Conservation (phyloP, 805 yeast species). For the Saccharomycopsis lassenensis region DNA sequence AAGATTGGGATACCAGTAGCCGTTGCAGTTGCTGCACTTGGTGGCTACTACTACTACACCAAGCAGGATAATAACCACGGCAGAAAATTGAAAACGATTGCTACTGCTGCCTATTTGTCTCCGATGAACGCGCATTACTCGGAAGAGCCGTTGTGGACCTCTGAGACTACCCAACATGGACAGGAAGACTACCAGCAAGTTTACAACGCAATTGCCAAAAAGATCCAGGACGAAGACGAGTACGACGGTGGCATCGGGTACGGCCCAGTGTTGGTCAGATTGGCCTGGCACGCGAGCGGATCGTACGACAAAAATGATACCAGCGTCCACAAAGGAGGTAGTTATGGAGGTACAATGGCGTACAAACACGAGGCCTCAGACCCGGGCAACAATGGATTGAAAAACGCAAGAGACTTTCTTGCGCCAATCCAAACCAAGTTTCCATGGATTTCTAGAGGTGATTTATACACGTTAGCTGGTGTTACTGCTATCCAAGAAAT, state of each 20-base stretch:
- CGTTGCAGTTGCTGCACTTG: no score
- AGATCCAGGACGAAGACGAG: conserved; percentile 35
- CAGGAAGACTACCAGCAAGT: conserved; percentile 50
- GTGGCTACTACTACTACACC: no score
- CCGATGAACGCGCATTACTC: no score
- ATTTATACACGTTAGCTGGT: conserved; percentile 70
- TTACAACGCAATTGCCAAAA: conserved; percentile 63
- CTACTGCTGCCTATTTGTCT: no score
- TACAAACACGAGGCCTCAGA: conserved; percentile 37
- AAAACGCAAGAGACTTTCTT: conserved; percentile 43
- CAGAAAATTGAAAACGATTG: no score
- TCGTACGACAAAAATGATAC: conserved; percentile 52
- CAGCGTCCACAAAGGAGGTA: conserved; percentile 46
- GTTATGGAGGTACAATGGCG: conserved; percentile 61
- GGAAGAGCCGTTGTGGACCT: no score
- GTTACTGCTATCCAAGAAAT: conserved; percentile 68
- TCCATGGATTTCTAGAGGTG: conserved; percentile 71
- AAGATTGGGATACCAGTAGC: no score
- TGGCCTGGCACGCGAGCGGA: conserved; percentile 86
- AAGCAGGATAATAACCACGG: no score
- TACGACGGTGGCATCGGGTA: conserved; percentile 59
- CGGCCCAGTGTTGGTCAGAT: conserved; percentile 69
- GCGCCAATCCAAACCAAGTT: conserved; percentile 43
- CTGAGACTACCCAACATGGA: no score
- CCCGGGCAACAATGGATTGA: conserved; percentile 54